Base-by-base conservation (phyloP, 1,284 basidiomycete genomes). In the Wallemia ichthyophaga region DNA sequence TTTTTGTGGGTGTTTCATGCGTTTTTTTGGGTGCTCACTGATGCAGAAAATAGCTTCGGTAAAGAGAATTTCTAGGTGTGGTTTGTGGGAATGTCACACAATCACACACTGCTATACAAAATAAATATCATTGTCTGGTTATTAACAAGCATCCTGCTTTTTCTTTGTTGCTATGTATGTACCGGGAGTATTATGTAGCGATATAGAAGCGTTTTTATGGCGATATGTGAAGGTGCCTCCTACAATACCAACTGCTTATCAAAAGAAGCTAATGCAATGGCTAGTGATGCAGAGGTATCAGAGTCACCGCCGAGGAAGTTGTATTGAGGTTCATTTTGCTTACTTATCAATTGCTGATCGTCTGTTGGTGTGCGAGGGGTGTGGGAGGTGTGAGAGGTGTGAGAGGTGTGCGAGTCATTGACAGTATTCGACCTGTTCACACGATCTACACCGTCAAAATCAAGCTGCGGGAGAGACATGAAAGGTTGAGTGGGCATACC, bases 1-100 rank as follows among this genome's bases (percentile, higher is more conserved):
- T 91, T 88, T 76, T 86, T 83, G 75, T 89, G 82, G 65, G 84
- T 56, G 7, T 25, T 25, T 21, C n/a, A n/a, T n/a, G 17, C 9
- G 17, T 17, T 56, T 27, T 26, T 27, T 56, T 56, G 55, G 9
- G n/a, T 55, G 53, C 5, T 23, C 21, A 7, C 5, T 21, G 15
- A 25, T 11, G n/a, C 55, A 21, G 2, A 15, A 2, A 7, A 13
- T 24, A 56, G 55, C 55, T 56, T 56, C 55, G 55, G 55, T 24
- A 56, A 56, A 27, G 55, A 56, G 25, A 56, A 56, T 24, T 56
- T 56, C 55, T 56, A 27, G 24, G n/a, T 11, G 37, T 21, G 37
- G 37, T n/a, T n/a, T n/a, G n/a, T n/a, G n/a, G n/a, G n/a, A n/a
- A n/a, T n/a, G n/a, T n/a, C n/a, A n/a, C n/a, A n/a, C n/a, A 31